Base-by-base conservation (phyloP, 768 basidiomycete genomes). In the Panus rudis region DNA sequence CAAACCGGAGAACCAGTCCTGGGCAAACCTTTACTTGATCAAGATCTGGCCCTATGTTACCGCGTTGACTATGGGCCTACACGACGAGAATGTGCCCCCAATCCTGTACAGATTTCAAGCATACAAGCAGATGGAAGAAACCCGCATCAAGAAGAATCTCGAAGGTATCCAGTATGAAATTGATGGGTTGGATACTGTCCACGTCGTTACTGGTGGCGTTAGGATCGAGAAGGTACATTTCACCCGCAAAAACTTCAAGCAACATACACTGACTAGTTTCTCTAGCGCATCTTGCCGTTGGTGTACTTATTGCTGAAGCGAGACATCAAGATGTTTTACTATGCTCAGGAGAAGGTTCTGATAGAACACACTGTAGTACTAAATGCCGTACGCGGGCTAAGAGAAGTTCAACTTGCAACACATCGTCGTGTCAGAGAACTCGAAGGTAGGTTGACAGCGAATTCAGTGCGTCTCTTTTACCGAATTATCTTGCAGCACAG, bases 211-310 rank as follows among this genome's bases (percentile, higher is more conserved):
- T 1, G 65, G 63, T 12, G 50, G 50, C 3, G 62, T 62, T 13
- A 50, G 61, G 20, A 59, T 66, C 21, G 65, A 67, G 45, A 49
- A 56, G 16, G 64, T 65, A 28, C 20, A 57, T 55, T 42, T 5
- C 8, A 31, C 7, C 34, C 52, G 59, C 8, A 42, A 42, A 1
- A 42, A 63, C 8, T 17, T 26, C 13, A 7, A 31, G 11, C 16
- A n/a, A 27, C n/a, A 19, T 19, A 13, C 22, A 17, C 26, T 42
- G 21, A 30, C 16, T 2, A n/a, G 30, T 37, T 2, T 14, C n/a
- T 30, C 10, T 23, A 65, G 63, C 58, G 60, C 40, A 37, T 63
- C 7, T 47, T 64, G 6, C 35, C 46, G 2, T 17, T 51, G 13
- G 21, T 66, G 3, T 61, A 58, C 38, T 51, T 67, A 2, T 43